Percentiles rank a stretch among this genome's conserved stretches.
Conservation (phyloP, 1,284 basidiomycete species). For the Papiliotrema terrestris region DNA sequence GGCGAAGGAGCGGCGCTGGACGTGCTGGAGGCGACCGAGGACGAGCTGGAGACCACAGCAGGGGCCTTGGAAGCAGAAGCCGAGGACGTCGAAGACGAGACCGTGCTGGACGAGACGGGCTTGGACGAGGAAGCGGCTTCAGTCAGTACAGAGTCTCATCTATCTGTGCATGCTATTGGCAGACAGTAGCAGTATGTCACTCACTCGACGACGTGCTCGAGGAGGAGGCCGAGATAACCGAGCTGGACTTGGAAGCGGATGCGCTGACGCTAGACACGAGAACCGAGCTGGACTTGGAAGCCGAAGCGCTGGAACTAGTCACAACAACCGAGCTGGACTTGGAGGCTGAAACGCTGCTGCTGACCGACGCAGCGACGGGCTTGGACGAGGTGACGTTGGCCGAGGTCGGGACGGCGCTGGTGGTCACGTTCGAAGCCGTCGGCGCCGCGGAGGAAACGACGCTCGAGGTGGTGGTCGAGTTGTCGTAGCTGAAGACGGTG, state of each 20-base stretch:
- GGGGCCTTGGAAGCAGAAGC: not conserved
- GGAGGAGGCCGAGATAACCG: not conserved
- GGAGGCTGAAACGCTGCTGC: not conserved
- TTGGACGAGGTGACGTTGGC: not conserved
- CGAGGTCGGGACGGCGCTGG: conserved; percentile 3
- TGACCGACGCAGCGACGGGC: not conserved
- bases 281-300: not conserved
- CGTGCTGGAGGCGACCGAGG: conserved; percentile 1
- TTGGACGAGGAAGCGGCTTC: not conserved
- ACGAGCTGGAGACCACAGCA: no score
- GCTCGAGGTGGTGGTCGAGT: conserved; percentile 1
- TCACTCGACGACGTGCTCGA: not conserved
- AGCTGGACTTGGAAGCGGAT: no score
- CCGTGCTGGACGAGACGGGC: not conserved
- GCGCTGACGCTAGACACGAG: not conserved
- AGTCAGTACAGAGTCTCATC: no score
- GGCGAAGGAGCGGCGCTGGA: conserved; percentile 53
- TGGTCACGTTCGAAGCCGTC: not conserved
- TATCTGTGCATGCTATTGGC: no score
- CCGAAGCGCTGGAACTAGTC: not conserved
- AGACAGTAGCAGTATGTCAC: no score
- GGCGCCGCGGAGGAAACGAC: conserved; percentile 13
- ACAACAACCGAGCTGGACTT: not conserved
- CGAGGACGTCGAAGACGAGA: conserved; percentile 1
- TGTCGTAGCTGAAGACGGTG: conserved; percentile 2